These are phyloP conservation scores for Bonia amplexicaulis DNA, from an alignment of 176 grass and related monocot genomes.

Conservation along the genomic window DNA sequence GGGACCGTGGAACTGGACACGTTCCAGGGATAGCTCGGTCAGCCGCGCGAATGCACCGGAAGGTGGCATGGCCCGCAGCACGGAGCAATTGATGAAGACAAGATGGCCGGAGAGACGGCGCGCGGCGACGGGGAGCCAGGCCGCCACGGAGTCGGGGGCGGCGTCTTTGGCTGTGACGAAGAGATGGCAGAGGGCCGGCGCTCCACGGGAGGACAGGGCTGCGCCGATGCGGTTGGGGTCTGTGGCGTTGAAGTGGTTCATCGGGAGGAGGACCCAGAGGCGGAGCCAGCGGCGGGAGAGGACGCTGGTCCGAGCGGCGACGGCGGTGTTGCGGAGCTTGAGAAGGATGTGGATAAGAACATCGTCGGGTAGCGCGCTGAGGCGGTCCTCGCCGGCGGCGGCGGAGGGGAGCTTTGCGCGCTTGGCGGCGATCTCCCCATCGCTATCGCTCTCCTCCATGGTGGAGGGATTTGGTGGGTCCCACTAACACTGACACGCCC, in stretches of 20 bases:
- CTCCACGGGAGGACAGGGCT: neutral
- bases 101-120: neutral
- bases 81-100: neutral
- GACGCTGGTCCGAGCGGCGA: neutral
- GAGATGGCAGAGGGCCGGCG: neutral
- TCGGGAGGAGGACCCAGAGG: slow-evolving; percentile 15
- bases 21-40: neutral
- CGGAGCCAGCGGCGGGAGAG: slow-evolving; percentile 27
- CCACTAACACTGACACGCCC: neutral
- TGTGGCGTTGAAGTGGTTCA: too few species aligned
- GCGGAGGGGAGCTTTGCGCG: neutral
- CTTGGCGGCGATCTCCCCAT: neutral
- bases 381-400: slow-evolving; percentile 7
- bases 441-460: neutral
- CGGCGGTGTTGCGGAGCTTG: neutral
- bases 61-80: neutral
- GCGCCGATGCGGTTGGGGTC: neutral
- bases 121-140: slow-evolving; percentile 18
- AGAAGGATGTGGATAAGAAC: neutral
- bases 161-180: neutral
- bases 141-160: neutral
- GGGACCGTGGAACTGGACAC: neutral
- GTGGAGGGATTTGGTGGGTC: neutral
- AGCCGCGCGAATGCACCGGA: neutral
- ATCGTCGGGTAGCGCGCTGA: slow-evolving; percentile 14